These are phyloP conservation scores for Septoria petroselini DNA, from an alignment of 2,329 filamentous ascomycete species.

Conservation along the genomic window DNA sequence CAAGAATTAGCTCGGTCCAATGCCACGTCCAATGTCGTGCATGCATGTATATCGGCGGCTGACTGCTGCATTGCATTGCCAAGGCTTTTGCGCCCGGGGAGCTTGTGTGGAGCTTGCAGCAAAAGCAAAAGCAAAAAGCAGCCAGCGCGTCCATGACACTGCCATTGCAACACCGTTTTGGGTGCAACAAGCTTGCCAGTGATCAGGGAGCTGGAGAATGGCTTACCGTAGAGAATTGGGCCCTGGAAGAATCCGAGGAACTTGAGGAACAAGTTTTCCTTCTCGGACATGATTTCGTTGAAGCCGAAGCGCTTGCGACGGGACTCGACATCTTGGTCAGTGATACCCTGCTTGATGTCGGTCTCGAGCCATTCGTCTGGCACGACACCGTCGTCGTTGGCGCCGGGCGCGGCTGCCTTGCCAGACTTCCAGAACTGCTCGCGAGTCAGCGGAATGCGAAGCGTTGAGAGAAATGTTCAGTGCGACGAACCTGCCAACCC, in stretches of 20 bases:
- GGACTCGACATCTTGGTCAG: slow-evolving; percentile 56
- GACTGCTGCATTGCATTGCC: slow-evolving; percentile 19
- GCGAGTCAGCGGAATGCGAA: slow-evolving; percentile 19
- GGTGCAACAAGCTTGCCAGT: slow-evolving; percentile 9
- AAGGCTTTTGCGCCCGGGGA: slow-evolving; percentile 30
- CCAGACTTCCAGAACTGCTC: slow-evolving; percentile 53
- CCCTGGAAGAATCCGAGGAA: slow-evolving; percentile 73
- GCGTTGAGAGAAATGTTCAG: background rate
- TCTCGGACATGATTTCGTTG: slow-evolving; percentile 71
- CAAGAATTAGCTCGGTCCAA: slow-evolving; percentile 26
- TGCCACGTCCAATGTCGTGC: slow-evolving; percentile 1
- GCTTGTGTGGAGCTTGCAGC: slow-evolving; percentile 27
- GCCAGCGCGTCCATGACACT: slow-evolving; percentile 12
- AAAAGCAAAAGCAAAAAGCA: slow-evolving; percentile 19
- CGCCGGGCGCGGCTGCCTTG: slow-evolving; percentile 31
- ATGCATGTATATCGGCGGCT: slow-evolving; percentile 16
- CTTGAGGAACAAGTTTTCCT: slow-evolving; percentile 71
- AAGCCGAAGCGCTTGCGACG: slow-evolving; percentile 65
- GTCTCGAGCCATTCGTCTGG: slow-evolving; percentile 68
- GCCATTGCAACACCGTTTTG: slow-evolving; percentile 28
- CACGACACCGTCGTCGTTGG: slow-evolving; percentile 43
- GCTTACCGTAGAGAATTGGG: slow-evolving; percentile 72
- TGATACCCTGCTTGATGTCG: slow-evolving; percentile 64
- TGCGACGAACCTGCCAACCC: slow-evolving; percentile 49
- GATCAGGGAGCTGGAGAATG: slow-evolving; percentile 16